Percentiles rank a stretch among this genome's conserved stretches.
Conservation (phyloP, 805 yeast species). For the Candida sphagnicola region DNA sequence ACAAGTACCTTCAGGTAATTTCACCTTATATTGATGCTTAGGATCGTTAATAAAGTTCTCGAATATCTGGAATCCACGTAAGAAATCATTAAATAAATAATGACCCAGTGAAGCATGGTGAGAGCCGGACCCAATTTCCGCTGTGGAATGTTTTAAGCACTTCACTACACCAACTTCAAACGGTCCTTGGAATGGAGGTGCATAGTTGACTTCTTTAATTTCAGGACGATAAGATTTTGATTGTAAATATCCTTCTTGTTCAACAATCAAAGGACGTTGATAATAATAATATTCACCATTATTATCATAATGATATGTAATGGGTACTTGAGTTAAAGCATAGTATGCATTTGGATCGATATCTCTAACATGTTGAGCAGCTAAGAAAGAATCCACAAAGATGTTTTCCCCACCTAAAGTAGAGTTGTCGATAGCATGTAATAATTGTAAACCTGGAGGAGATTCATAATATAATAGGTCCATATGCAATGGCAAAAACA, state of each 20-base stretch:
- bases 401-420: slow-evolving; percentile 65
- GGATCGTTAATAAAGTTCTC: slow-evolving; percentile 54
- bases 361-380: slow-evolving; percentile 52
- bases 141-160: slow-evolving; percentile 12
- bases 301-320: slow-evolving; percentile 65
- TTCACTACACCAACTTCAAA: slow-evolving; percentile 54
- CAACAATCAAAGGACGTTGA: slow-evolving; percentile 60
- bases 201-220: slow-evolving; percentile 62
- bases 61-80: slow-evolving; percentile 56
- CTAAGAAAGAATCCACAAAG: slow-evolving; percentile 67
- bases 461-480: slow-evolving; percentile 74
- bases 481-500: slow-evolving; percentile 69
- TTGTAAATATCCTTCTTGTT: slow-evolving; percentile 26
- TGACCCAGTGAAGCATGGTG: slow-evolving; percentile 12
- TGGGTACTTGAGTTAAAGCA: slow-evolving; percentile 59
- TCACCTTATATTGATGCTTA: slow-evolving; percentile 50
- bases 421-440: slow-evolving; percentile 55
- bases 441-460: slow-evolving; percentile 74
- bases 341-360: slow-evolving; percentile 59
- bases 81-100: slow-evolving; percentile 48
- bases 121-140: slow-evolving; percentile 3
- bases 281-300: slow-evolving; percentile 59
- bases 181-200: slow-evolving; percentile 85
- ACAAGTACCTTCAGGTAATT: slow-evolving; percentile 56
- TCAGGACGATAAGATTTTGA: slow-evolving; percentile 13